Base-by-base conservation (phyloP, 2,329 filamentous ascomycete genomes). In the Talaromyces sp. region DNA sequence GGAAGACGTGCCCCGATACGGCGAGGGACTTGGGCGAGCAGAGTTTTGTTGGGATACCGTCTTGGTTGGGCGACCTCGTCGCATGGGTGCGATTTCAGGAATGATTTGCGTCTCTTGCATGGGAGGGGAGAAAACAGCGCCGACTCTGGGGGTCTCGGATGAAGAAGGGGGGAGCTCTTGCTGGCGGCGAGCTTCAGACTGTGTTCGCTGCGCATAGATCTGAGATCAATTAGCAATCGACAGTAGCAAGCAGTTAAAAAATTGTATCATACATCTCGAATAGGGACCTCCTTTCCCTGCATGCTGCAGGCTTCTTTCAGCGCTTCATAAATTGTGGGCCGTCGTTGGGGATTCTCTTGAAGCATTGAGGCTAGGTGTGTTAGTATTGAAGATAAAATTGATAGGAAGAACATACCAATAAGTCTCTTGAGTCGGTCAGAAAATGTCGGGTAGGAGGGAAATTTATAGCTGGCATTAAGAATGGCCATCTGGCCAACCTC, bases 401-500 rank as follows among this genome's bases (percentile, higher is more conserved):
- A 21, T 53, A 46, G 19, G 29, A 27, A 12, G 12, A 3, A 61
- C 41, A 38, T 79, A 96, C 91, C 89, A 72, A 97, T 97, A 46
- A 99, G 80, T 69, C 88, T 87, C 80, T 97, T 97, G 59, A 97
- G 77, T 59, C 89, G 86, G 67, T 96, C 90, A 0, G 94, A 97
- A 72, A 99, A 99, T 19, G 85, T 80, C 29, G 94, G 94, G 70
- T 97, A 91, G 62, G 83, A 85, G 6, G 93, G 94, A 69, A 91
- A 99, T 70, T 90, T 92, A 82, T 91, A 97, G 74, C 87, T 95
- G 56, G 94, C 94, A 72, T 97, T 97, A 63, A 99, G 79, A 65
- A 99, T 99, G 12, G 94, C 94, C 80, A 97, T 90, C 78, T 97
- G 93, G 27, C 94, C 94, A 71, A 96, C 92, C 65, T 97, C 93